Conservation (phyloP, 2,329 filamentous ascomycete species). For the Alternaria sp. region DNA sequence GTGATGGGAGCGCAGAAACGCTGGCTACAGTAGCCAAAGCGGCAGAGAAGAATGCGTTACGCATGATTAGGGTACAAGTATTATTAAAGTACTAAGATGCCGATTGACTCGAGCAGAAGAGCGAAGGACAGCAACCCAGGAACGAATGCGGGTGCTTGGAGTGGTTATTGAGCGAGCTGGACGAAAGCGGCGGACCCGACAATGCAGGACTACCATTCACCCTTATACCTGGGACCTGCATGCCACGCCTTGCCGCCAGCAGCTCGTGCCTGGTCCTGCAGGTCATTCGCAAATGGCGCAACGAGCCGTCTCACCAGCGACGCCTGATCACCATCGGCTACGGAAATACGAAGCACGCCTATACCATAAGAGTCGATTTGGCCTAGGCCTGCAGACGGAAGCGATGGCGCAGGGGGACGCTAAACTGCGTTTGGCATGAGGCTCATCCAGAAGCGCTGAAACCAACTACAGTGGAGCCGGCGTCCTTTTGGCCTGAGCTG, state of each 20-base stretch:
- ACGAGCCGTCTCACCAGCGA: constrained; percentile 17
- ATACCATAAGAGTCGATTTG: constrained; percentile 16
- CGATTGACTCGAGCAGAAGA: constrained; percentile 13
- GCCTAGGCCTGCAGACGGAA: constrained; percentile 23
- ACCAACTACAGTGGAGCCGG: constrained; percentile 5
- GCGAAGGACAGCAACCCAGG: constrained; percentile 18
- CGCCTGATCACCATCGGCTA: constrained; percentile 21
- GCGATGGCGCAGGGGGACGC: constrained; percentile 2
- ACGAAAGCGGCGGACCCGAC: constrained; percentile 7
- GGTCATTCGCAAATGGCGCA: constrained; percentile 14
- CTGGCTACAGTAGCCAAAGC: constrained; percentile 24
- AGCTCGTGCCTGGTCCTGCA: constrained; percentile 13
- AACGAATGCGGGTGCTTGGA: constrained; percentile 14
- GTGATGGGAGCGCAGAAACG: constrained; percentile 24
- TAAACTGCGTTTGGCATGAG: constrained; percentile 14
- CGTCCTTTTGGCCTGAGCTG: background rate
- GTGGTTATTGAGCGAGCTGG: constrained; percentile 13
- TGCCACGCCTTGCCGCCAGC: constrained; percentile 1
- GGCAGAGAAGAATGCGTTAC: constrained; percentile 26
- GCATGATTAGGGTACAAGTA: constrained; percentile 31
- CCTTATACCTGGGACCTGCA: constrained; percentile 26
- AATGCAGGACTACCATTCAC: constrained; percentile 12
- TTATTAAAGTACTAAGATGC: constrained; percentile 10
- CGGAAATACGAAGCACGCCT: constrained; percentile 29
- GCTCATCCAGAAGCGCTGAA: constrained; percentile 12